Evolutionary conservation across 768 basidiomycete species (phyloP).

Genomic region (Tricholoma sp.): DNA sequence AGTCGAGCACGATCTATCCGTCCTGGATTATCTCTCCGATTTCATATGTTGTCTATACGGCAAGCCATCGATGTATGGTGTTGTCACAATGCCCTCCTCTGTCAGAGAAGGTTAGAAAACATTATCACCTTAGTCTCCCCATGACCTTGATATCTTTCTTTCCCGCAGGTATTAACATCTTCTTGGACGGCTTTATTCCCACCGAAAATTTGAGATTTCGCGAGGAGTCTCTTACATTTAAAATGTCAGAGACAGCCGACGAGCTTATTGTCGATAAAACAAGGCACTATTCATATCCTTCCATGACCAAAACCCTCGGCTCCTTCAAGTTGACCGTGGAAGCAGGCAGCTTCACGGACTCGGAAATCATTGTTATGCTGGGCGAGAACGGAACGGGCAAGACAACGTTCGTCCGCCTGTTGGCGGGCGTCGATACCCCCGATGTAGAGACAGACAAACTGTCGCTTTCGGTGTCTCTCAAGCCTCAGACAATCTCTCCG

Average conservation of each 20-base stretch:
- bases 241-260: slow-evolving; percentile 95
- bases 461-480: slow-evolving; percentile 83
- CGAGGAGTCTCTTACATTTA: slow-evolving; percentile 92
- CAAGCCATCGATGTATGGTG: slow-evolving; percentile 95
- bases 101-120: slow-evolving; percentile 81
- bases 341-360: slow-evolving; percentile 91
- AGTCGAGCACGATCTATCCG: slow-evolving; percentile 98
- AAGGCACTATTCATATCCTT: slow-evolving; percentile 84
- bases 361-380: slow-evolving; percentile 98
- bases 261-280: slow-evolving; percentile 85
- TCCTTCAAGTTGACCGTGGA: slow-evolving; percentile 93
- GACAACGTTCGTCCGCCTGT: slow-evolving; percentile 93
- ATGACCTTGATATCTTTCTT: slow-evolving; percentile 2
- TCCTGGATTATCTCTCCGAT: slow-evolving; percentile 97
- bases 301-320: slow-evolving; percentile 97
- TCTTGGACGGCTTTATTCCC: slow-evolving; percentile 97
- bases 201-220: slow-evolving; percentile 98
- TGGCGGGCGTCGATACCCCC: slow-evolving; percentile 85
- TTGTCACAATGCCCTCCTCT: slow-evolving; percentile 98
- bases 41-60: slow-evolving; percentile 98
- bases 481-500: slow-evolving; percentile 97
- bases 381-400: slow-evolving; percentile 99
- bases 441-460: slow-evolving; percentile 82
- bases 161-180: slow-evolving; percentile 90
- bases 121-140: not conserved